Base-by-base conservation (phyloP, 1,139 yeast species). In the Hyphopichia wangnamkhiaoensis region DNA sequence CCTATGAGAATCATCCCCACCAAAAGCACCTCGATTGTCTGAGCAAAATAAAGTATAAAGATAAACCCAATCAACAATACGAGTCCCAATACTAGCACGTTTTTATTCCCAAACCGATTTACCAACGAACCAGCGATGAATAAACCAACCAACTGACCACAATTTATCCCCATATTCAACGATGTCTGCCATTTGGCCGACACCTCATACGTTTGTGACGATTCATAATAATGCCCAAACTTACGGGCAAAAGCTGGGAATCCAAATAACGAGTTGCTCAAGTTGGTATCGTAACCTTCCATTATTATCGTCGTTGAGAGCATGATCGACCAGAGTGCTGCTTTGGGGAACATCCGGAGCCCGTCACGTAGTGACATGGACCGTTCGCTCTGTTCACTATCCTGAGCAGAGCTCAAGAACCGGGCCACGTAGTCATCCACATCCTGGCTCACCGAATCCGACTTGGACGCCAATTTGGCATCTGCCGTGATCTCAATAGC, bases 121-220 rank as follows among this genome's bases (percentile, higher is more conserved):
- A 76, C 72, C 33, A 71, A 49, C 31, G 60, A 44, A 54, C 79
- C 79, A 34, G 75, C 72, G 35, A 61, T 35, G 45, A 67, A 61
- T 42, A 73, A 63, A 37, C 81, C 80, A 33, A 76, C 43, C 37
- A 76, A 56, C 40, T 70, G 71, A 47, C 80, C 79, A 38, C 65
- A 64, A 37, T 70, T 61, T 24, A 63, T 63, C 37, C 71, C 65
- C 76, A 73, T 71, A 17, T 68, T 56, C 41, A 76, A 58, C 14
- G 68, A 69, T 18, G 75, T 74, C 55, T 76, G 81, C 72, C 76
- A 72, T 34, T 61, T 57, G 15, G 77, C 71, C 9, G 76, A 64
- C 17, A 76, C 54, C 46, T 70, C 65, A 46, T 65, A 71, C 13
- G 52, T 50, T 14, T 59, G 62, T 15, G 48, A 44, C 1, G 55